phyloP scores from a whole-genome alignment of 306 rosid genomes.

The Chamaecrista fasciculata region DNA sequence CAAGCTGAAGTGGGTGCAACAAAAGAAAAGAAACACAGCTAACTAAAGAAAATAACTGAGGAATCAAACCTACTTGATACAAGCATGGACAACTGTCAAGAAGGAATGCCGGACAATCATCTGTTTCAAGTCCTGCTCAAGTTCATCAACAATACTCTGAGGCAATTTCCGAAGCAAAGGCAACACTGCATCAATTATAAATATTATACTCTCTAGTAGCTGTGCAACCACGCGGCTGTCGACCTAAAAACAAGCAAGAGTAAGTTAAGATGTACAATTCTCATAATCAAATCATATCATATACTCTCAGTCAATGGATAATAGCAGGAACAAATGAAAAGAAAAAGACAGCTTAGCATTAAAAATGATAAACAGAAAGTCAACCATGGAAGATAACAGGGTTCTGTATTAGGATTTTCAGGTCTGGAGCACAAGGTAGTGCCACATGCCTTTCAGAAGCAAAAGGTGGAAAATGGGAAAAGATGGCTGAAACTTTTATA shows the following conservation, averaged over 20 bases:
- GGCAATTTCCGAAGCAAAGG: slow-evolving; percentile 86
- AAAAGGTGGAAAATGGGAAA: background rate
- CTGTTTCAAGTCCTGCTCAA: slow-evolving; percentile 86
- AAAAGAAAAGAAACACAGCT: slow-evolving; percentile 17
- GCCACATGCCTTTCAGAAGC: background rate
- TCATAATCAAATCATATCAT: slow-evolving; percentile 18
- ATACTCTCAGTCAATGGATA: background rate
- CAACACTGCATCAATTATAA: slow-evolving; percentile 85
- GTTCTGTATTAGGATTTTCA: background rate
- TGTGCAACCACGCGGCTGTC: slow-evolving; percentile 76
- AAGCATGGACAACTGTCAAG: slow-evolving; percentile 98
- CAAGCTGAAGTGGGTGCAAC: slow-evolving; percentile 15
- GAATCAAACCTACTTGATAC: slow-evolving; percentile 68
- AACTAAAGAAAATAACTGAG: slow-evolving; percentile 24
- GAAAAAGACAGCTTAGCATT: background rate
- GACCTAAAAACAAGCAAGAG: slow-evolving; percentile 53
- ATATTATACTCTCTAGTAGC: slow-evolving; percentile 85
- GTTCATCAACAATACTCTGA: slow-evolving; percentile 76
- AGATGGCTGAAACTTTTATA: background rate
- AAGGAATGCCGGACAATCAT: slow-evolving; percentile 91
- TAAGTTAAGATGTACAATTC: slow-evolving; percentile 22
- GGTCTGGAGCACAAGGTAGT: background rate
- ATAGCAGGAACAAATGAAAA: slow-evolving; percentile 8
- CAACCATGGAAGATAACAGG: background rate
- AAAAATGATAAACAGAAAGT: slow-evolving; percentile 18